Conservation (phyloP, 2,329 filamentous ascomycete species). For the Neoarthrinium moseri region DNA sequence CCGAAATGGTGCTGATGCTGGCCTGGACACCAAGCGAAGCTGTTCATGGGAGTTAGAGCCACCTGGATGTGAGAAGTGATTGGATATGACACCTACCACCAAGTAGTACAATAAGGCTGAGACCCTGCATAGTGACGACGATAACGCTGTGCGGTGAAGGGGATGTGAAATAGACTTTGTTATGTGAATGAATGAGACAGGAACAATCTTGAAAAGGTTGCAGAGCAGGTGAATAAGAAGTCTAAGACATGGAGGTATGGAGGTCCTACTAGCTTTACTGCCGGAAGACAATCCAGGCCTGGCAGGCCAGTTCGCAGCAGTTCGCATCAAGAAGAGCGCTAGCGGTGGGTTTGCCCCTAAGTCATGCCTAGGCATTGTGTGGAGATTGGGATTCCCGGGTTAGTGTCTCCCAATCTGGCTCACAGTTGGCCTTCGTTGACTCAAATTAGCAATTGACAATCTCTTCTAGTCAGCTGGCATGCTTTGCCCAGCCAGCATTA, state of each 20-base stretch:
- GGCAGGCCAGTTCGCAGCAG: too few species aligned
- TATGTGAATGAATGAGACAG: neutral
- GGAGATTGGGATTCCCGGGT: too few species aligned
- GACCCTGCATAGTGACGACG: neutral
- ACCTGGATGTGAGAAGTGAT: neutral
- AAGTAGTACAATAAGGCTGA: neutral
- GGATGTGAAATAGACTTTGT: too few species aligned
- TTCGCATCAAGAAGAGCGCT: too few species aligned
- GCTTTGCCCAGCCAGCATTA: too few species aligned
- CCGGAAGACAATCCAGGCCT: too few species aligned
- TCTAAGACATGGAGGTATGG: too few species aligned
- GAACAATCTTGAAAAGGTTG: neutral
- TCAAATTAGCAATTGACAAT: neutral
- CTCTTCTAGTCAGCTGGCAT: neutral
- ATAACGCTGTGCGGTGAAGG: too few species aligned
- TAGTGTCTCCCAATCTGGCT: neutral
- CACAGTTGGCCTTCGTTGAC: neutral
- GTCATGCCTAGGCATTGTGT: too few species aligned
- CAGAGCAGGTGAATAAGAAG: neutral
- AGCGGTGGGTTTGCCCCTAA: too few species aligned
- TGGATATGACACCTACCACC: neutral
- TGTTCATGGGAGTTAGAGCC: neutral
- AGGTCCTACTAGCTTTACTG: too few species aligned
- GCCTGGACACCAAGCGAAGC: neutral
- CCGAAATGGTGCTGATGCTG: slow-evolving; percentile 1